Percentiles rank a stretch among this genome's conserved stretches.
phyloP scores from a whole-genome alignment of 176 grass and related monocot species.

The Oryza glumipatula region DNA sequence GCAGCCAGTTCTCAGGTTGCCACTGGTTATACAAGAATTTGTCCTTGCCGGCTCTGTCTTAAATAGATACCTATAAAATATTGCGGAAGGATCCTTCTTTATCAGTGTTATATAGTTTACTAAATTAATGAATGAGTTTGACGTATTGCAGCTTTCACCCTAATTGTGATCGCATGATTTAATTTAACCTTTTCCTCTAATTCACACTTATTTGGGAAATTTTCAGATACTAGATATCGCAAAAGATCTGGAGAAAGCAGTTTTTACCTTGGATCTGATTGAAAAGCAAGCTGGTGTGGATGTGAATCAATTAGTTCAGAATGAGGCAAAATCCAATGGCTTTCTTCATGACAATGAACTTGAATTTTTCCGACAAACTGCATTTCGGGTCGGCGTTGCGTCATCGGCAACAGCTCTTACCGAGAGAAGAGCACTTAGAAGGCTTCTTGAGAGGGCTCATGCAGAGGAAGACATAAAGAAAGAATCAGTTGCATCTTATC shows the following conservation, averaged over 20 bases:
- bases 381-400: conserved; percentile 54
- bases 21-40: conserved; percentile 22
- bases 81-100: conserved; percentile 11
- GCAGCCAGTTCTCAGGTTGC: conserved; percentile 61
- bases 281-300: conserved; percentile 67
- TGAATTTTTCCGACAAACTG: conserved; percentile 62
- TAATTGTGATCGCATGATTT: conserved; percentile 26
- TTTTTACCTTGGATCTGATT: conserved; percentile 63
- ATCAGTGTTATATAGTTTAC: neutral
- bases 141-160: neutral
- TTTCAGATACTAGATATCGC: conserved; percentile 66
- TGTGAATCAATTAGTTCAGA: conserved; percentile 61
- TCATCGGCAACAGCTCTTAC: conserved; percentile 64
- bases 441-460: conserved; percentile 60
- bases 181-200: conserved; percentile 17
- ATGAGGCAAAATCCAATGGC: conserved; percentile 47
- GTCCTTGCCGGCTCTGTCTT: neutral
- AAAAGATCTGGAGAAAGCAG: conserved; percentile 53
- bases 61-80: conserved; percentile 1
- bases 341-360: conserved; percentile 59
- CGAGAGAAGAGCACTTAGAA: conserved; percentile 80
- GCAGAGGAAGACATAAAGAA: conserved; percentile 68
- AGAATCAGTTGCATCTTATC: conserved; percentile 54
- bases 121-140: neutral
- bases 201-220: conserved; percentile 1